A percentile compares a stretch with the other conserved stretches of the same genome.
Evolutionary conservation across 768 basidiomycete species (phyloP).

Genomic region (Agrocybe praecox): DNA sequence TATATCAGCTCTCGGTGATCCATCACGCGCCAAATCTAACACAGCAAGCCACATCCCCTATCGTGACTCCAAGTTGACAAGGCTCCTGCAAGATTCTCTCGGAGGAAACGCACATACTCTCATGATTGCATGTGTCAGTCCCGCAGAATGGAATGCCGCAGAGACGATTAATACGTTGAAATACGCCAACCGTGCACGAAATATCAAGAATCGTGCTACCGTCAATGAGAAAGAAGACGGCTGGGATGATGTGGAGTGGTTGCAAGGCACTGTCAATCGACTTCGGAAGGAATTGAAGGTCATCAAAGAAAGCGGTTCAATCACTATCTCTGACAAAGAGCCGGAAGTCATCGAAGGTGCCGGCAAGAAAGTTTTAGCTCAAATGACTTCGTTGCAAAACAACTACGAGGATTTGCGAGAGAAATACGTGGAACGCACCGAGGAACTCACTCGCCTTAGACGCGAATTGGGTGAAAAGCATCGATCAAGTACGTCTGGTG

Average conservation of each 20-base stretch:
- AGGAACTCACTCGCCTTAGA: conserved; percentile 81
- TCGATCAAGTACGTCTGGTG: conserved; percentile 58
- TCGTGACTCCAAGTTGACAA: conserved; percentile 97
- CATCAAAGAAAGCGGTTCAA: conserved; percentile 68
- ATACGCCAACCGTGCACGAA: conserved; percentile 95
- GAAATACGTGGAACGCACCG: conserved; percentile 86
- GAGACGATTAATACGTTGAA: conserved; percentile 96
- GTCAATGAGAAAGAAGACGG: conserved; percentile 96
- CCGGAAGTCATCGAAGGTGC: conserved; percentile 56
- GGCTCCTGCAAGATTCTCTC: conserved; percentile 93
- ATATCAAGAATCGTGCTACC: conserved; percentile 94
- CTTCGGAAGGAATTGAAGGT: conserved; percentile 85
- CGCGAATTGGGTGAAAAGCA: conserved; percentile 80
- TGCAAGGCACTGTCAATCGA: conserved; percentile 84
- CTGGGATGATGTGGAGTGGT: conserved; percentile 98
- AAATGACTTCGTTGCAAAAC: conserved; percentile 82
- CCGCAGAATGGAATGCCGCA: conserved; percentile 91
- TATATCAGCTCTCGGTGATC: conserved; percentile 96
- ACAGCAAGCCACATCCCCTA: conserved; percentile 93
- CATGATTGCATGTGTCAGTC: conserved; percentile 98
- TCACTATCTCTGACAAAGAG: conserved; percentile 29
- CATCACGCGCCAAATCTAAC: conserved; percentile 80
- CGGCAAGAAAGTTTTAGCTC: conserved; percentile 75
- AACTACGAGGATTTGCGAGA: conserved; percentile 84
- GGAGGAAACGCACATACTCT: conserved; percentile 98